Conservation (phyloP, 2,329 filamentous ascomycete genomes). For the Aureobasidium musti region DNA sequence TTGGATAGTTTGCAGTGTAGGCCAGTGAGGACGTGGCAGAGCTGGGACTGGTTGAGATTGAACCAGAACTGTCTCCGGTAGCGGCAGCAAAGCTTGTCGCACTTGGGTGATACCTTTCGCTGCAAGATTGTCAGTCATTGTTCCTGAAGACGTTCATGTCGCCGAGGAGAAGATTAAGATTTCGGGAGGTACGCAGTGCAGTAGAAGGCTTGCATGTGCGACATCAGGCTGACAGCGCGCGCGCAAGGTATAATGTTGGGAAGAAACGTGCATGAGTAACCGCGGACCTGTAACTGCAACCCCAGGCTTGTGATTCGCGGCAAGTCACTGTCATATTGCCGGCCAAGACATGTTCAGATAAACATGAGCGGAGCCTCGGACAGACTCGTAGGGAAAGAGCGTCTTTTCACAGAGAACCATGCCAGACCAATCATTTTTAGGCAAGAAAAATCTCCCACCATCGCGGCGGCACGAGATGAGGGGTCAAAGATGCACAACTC, state of each 20-base stretch:
- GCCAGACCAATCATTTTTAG: constrained; percentile 22
- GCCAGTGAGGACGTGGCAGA: constrained; percentile 54
- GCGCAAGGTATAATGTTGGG: constrained; percentile 25
- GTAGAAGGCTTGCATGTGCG: constrained; percentile 31
- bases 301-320: constrained; percentile 20
- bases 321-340: constrained; percentile 26
- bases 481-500: constrained; percentile 21
- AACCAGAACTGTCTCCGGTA: constrained; percentile 58
- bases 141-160: constrained; percentile 26
- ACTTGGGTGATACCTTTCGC: constrained; percentile 50
- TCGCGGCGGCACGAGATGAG: constrained; percentile 22
- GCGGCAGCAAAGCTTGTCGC: constrained; percentile 54
- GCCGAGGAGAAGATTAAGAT: constrained; percentile 1
- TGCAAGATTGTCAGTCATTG: constrained; percentile 33
- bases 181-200: constrained; percentile 28
- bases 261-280: constrained; percentile 23
- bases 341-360: constrained; percentile 20
- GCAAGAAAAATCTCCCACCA: constrained; percentile 8
- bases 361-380: constrained; percentile 1
- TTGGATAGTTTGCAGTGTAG: constrained; percentile 42
- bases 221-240: constrained; percentile 32
- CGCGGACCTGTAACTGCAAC: constrained; percentile 17
- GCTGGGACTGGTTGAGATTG: constrained; percentile 55
- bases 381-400: constrained; percentile 11
- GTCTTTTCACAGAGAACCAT: constrained; percentile 36